Base-by-base conservation (phyloP, 306 rosid genomes). In the Chamaecrista fasciculata region DNA sequence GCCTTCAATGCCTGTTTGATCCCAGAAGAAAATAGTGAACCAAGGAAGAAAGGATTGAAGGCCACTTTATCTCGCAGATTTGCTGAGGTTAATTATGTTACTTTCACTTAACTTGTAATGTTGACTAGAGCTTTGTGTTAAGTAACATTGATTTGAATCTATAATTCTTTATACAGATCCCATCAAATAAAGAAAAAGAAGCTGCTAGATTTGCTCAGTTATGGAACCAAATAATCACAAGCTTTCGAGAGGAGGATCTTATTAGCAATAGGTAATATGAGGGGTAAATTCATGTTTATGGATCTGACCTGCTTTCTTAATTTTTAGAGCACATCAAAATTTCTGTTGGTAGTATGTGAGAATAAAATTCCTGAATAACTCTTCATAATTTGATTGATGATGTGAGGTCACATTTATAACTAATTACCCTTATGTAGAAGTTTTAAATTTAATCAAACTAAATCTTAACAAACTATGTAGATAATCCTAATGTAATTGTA, bases 161-260 rank as follows among this genome's bases (percentile, higher is more conserved):
- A n/a, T n/a, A n/a, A n/a, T n/a, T 16, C 11, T 61, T 62, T 29
- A 23, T 71, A 31, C 78, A 94, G 98, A 76, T 75, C 75, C 85
- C 92, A 73, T 76, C 86, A 14, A 83, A 82, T 82, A 88, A 90
- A 78, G 98, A 80, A 73, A 90, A 90, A 79, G 91, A 78, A 71
- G 97, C 94, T 53, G 98, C 98, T n/a, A 88, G 87, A 75, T 94
- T 94, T 80, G 98, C 98, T 26, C 98, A 94, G 76, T 77, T 94
- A 40, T 94, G 98, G 98, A 94, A 94, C 81, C 87, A 86, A 80
- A 86, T 94, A 69, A 90, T 94, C 75, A 85, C 85, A 31, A 90
- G 97, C 74, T 94, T 94, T 79, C 83, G 98, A 60, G 97, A 94
- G 58, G 98, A 94, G 83, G 98, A 94, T 85, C 98, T 94, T 67